These are phyloP conservation scores for Paulownia fortunei DNA, from an alignment of 257 asterid species.

Conservation along the genomic window DNA sequence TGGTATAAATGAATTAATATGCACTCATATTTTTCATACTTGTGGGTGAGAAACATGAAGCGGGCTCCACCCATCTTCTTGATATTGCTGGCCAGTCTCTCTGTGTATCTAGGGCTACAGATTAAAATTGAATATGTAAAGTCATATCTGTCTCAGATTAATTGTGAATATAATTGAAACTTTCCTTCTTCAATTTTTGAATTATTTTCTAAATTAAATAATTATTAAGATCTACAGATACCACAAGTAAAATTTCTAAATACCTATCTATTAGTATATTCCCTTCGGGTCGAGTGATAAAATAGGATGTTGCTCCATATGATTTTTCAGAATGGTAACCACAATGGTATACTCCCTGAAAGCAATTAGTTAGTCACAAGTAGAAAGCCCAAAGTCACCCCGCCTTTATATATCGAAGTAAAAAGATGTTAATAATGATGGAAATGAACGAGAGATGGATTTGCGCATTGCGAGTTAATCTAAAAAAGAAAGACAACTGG, in stretches of 20 bases:
- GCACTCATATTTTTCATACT: conserved; percentile 37
- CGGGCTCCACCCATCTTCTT: conserved; percentile 75
- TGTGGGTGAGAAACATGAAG: conserved; percentile 81
- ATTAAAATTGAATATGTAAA: conserved; percentile 18
- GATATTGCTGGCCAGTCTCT: conserved; percentile 50
- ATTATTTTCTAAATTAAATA: background rate
- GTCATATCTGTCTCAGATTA: background rate
- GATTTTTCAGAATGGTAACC: conserved; percentile 81
- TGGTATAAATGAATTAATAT: conserved; percentile 5
- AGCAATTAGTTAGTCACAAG: conserved; percentile 21
- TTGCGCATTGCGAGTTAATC: background rate
- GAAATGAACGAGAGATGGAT: background rate
- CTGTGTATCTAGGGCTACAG: conserved; percentile 73
- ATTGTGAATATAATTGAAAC: background rate
- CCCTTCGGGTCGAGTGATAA: conserved; percentile 68
- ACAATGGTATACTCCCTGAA: conserved; percentile 76
- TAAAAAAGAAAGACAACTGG: background rate
- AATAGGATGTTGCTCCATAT: conserved; percentile 69
- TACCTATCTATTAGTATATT: conserved; percentile 81
- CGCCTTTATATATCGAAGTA: conserved; percentile 1
- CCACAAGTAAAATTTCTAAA: background rate
- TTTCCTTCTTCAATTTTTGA: background rate
- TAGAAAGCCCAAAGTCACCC: conserved; percentile 16
- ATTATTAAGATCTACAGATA: background rate
- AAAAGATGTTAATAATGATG: background rate